phyloP scores from a whole-genome alignment of 768 basidiomycete species.

The Dacryopinax spathularia region DNA sequence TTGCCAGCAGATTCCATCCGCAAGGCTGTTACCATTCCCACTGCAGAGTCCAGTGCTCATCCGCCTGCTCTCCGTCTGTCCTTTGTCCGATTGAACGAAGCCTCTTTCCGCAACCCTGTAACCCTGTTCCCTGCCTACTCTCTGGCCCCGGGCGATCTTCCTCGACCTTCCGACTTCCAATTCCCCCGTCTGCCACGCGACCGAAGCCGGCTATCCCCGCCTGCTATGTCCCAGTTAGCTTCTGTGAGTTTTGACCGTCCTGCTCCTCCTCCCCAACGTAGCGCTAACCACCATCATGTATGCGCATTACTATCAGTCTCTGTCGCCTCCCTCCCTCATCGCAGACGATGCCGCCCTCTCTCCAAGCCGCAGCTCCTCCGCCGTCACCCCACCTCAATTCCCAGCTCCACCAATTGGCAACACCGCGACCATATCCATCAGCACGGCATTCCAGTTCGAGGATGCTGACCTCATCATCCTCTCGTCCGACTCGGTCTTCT shows the following conservation, averaged over 20 bases:
- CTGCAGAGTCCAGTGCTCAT: constrained; percentile 3
- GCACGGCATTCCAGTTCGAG: constrained; percentile 1
- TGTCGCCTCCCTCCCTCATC: background rate
- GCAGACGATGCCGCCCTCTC: background rate
- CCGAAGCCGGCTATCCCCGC: background rate
- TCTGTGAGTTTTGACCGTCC: background rate
- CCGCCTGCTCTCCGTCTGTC: constrained; percentile 1
- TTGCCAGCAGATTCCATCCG: background rate
- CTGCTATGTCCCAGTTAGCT: background rate
- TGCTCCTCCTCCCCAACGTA: background rate
- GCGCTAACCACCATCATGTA: background rate
- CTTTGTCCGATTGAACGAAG: background rate
- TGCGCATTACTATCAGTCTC: background rate
- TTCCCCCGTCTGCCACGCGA: background rate
- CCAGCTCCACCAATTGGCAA: constrained; percentile 44
- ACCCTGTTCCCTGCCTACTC: too few relatives aligned
- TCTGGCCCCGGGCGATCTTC: too few relatives aligned
- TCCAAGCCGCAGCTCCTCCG: background rate
- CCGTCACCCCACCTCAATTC: constrained; percentile 70
- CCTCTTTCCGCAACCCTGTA: background rate
- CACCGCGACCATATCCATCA: constrained; percentile 31
- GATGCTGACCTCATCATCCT: constrained; percentile 43
- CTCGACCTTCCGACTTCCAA: too few relatives aligned
- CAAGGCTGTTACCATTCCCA: background rate
- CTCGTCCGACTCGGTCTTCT: constrained; percentile 66